A percentile compares a stretch with the other conserved stretches of the same genome.
Conservation (phyloP, 176 grass and related monocot genomes). For the Ensete ventricosum region DNA sequence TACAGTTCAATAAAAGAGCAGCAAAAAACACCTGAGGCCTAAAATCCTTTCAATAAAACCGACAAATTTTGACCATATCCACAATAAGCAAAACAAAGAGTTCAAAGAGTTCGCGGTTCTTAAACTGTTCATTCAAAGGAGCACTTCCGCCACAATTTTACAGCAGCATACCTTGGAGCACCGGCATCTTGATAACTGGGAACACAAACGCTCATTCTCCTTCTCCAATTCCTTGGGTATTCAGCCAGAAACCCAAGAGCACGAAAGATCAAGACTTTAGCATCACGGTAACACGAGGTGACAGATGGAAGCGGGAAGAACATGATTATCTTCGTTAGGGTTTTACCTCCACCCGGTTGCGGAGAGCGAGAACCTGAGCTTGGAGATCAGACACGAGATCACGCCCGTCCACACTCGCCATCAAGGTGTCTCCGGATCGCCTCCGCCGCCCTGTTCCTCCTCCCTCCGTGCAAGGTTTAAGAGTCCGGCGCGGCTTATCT, state of each 20-base stretch:
- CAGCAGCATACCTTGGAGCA: conserved; percentile 45
- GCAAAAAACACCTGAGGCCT: background rate
- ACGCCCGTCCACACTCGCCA: background rate
- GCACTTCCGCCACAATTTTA: background rate
- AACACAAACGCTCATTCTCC: conserved; percentile 48
- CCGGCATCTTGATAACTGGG: conserved; percentile 35
- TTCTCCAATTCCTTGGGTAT: conserved; percentile 58
- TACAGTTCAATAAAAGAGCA: background rate
- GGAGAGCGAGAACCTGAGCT: conserved; percentile 12
- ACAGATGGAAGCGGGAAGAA: background rate
- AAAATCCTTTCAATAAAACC: background rate
- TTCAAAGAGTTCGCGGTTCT: too few species aligned
- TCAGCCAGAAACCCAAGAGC: background rate
- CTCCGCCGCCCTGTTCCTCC: background rate
- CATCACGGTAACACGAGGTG: background rate
- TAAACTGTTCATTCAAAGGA: background rate
- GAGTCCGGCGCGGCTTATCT: background rate
- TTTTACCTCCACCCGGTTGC: conserved; percentile 26
- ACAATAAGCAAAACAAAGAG: background rate
- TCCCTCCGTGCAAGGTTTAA: background rate
- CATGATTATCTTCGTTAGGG: background rate
- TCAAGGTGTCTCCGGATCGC: background rate
- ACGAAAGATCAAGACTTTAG: background rate
- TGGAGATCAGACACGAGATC: conserved; percentile 14
- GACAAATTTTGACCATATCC: background rate